phyloP scores from a whole-genome alignment of 2,329 filamentous ascomycete genomes.

The Fusarium marasasianum region DNA sequence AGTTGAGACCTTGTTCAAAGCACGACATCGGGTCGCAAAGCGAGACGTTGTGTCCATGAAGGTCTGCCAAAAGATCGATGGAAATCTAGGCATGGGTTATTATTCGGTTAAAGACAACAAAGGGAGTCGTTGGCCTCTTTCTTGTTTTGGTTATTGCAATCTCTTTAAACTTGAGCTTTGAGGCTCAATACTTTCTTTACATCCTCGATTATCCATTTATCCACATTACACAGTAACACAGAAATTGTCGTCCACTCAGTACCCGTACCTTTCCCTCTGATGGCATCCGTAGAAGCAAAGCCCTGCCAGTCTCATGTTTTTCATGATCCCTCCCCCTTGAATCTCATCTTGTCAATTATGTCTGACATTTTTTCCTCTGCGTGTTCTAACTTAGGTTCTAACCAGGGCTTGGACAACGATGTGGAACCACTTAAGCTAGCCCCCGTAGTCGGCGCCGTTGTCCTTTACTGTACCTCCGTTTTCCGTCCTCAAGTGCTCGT shows the following conservation, averaged over 20 bases:
- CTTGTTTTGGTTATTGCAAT: constrained; percentile 8
- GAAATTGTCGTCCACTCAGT: constrained; percentile 12
- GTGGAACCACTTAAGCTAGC: constrained; percentile 22
- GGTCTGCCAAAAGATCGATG: not conserved
- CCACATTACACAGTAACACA: constrained; percentile 3
- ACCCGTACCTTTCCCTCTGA: constrained; percentile 2
- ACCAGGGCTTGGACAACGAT: constrained; percentile 18
- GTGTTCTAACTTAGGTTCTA: not conserved
- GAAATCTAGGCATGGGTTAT: not conserved
- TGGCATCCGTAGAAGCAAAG: not conserved
- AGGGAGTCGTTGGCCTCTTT: constrained; percentile 14
- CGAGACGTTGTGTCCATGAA: not conserved
- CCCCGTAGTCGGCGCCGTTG: constrained; percentile 35
- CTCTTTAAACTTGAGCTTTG: not conserved
- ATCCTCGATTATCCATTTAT: not conserved
- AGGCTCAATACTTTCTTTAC: not conserved
- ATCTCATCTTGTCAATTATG: constrained; percentile 29
- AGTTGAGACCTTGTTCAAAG: constrained; percentile 30
- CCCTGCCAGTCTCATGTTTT: not conserved
- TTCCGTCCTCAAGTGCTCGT: constrained; percentile 14
- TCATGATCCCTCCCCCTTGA: constrained; percentile 2
- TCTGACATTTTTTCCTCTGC: constrained; percentile 24
- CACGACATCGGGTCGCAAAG: constrained; percentile 14
- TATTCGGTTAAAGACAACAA: not conserved
- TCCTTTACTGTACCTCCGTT: constrained; percentile 25